Conservation (phyloP, 2,329 filamentous ascomycete species). For the Phialocephala subalpina region DNA sequence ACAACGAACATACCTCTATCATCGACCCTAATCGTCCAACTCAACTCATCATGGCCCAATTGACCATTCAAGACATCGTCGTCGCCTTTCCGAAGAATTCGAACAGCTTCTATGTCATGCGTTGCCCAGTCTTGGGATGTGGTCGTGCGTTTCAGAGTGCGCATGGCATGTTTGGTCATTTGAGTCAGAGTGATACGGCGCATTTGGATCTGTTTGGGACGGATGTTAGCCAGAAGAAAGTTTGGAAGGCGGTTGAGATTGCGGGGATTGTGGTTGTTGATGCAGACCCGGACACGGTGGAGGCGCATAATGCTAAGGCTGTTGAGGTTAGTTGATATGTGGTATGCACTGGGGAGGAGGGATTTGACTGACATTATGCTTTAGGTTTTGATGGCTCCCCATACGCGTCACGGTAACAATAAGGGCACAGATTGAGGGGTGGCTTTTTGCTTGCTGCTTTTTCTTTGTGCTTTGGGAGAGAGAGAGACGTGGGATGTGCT, state of each 20-base stretch:
- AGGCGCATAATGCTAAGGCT: background rate
- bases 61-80: background rate
- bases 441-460: background rate
- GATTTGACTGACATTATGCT: background rate
- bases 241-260: background rate
- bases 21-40: background rate
- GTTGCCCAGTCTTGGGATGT: background rate
- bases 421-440: background rate
- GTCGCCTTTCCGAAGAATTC: background rate
- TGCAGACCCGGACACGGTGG: background rate
- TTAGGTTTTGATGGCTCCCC: background rate
- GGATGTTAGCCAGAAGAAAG: background rate
- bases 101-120: background rate
- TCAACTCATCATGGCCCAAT: background rate
- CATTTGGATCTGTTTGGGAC: background rate
- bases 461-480: background rate
- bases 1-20: background rate
- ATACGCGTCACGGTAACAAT: background rate
- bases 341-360: background rate
- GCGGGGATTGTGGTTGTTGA: conserved; percentile 1
- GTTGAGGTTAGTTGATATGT: background rate
- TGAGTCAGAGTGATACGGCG: background rate
- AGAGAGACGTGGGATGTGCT: background rate
- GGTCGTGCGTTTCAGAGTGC: background rate
- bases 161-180: background rate